Evolutionary conservation across 306 rosid genomes (phyloP).

Genomic region (Vigna unguiculata): DNA sequence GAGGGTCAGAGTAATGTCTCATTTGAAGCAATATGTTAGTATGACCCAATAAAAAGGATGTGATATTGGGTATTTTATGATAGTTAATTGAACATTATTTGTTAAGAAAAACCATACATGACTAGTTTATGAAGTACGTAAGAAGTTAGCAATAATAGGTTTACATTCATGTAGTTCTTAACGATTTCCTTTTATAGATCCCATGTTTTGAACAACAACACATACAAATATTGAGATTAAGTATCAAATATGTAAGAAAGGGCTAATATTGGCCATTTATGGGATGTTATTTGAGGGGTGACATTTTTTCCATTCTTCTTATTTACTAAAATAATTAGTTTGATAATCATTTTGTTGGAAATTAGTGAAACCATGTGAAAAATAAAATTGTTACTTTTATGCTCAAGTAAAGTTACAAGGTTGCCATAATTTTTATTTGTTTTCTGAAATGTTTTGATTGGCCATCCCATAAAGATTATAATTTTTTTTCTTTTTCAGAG

Average conservation of each 20-base stretch:
- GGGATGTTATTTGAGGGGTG: conserved; percentile 2
- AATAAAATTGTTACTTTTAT: not conserved
- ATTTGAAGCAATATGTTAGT: no score
- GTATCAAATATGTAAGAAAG: not conserved
- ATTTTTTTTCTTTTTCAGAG: conserved; percentile 8
- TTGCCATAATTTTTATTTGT: not conserved
- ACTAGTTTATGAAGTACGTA: no score
- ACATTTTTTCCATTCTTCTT: conserved; percentile 15
- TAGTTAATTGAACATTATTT: no score
- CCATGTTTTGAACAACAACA: no score
- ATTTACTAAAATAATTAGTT: conserved; percentile 28
- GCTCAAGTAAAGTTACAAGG: conserved; percentile 12
- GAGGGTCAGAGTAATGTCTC: no score
- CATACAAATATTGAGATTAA: no score
- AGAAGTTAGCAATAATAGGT: no score
- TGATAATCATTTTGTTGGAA: not conserved
- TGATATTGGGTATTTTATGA: no score
- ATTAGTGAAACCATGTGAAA: conserved; percentile 24
- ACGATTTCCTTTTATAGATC: no score
- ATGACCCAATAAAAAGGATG: no score
- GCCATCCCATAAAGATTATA: not conserved
- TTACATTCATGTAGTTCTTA: no score
- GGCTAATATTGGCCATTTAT: not conserved
- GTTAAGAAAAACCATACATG: no score
- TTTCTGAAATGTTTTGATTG: conserved; percentile 1